These are phyloP conservation scores for Globisporangium sylvaticum DNA, from an alignment of 352 stramenopile species.

Conservation along the genomic window DNA sequence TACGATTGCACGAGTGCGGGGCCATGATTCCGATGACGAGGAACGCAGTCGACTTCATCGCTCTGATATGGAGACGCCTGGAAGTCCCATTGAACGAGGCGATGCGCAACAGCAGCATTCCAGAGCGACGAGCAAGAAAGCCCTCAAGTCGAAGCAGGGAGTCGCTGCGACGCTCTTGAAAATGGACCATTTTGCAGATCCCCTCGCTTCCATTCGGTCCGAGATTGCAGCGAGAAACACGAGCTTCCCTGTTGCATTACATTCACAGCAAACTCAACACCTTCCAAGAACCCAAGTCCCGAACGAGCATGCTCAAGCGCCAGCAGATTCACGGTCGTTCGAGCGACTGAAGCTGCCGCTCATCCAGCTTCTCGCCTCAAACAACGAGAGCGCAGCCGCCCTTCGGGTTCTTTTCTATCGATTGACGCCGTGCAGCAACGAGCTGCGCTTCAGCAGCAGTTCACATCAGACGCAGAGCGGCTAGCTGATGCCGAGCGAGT, in stretches of 20 bases:
- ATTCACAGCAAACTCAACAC: background rate
- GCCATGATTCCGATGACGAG: background rate
- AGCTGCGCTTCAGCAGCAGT: slow-evolving; percentile 24
- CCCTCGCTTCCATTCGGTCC: slow-evolving; percentile 38
- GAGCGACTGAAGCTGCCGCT: slow-evolving; percentile 31
- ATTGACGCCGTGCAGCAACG: slow-evolving; percentile 40
- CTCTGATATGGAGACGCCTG: background rate
- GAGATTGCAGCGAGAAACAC: slow-evolving; percentile 22
- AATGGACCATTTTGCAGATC: slow-evolving; percentile 41
- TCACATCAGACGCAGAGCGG: slow-evolving; percentile 24
- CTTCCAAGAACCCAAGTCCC: background rate
- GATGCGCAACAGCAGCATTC: background rate
- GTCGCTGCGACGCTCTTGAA: slow-evolving; percentile 27
- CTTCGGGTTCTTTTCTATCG: slow-evolving; percentile 24
- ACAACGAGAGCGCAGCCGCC: slow-evolving; percentile 13
- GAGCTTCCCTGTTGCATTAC: background rate
- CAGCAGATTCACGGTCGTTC: background rate
- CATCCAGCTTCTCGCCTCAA: slow-evolving; percentile 24
- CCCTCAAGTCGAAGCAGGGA: slow-evolving; percentile 11
- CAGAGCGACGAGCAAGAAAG: background rate
- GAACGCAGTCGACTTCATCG: background rate
- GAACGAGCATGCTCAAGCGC: background rate
- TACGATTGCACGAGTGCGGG: background rate
- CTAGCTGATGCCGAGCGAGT: slow-evolving; percentile 27
- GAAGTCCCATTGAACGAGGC: background rate